Base-by-base conservation (phyloP, 192 early-diverging fungal species). In the Funneliformis geosporum region DNA sequence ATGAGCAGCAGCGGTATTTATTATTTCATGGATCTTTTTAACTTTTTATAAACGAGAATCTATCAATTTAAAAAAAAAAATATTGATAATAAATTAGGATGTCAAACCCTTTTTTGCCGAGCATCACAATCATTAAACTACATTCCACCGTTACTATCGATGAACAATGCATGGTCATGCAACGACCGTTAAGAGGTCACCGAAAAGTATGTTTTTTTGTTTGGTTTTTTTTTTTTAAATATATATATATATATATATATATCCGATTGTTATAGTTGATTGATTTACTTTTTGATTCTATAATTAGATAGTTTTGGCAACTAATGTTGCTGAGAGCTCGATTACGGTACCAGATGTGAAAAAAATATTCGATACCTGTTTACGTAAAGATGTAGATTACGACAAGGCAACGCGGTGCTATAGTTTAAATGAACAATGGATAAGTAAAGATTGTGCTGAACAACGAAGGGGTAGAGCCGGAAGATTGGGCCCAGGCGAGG, bases 251-350 rank as follows among this genome's bases (percentile, higher is more conserved):
- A n/a, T n/a, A n/a, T n/a, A n/a, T n/a, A n/a, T n/a, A n/a, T n/a
- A n/a, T 33, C 33, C 33, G 2, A 33, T 2, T 33, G 33, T 33
- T 33, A 2, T 33, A 33, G 33, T 2, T 33, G 33, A 71, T 21
- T 14, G 47, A 12, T 33, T 50, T 21, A 74, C 47, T 23, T n/a
- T 27, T 60, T 27, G 10, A 0, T 68, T 18, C 18, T 68, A 39
- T 39, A 76, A 65, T 60, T 40, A 81, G 81, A 81, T 82, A 25
- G 74, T 82, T 16, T 44, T 82, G 28, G 81, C 81, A 71, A 82
- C 81, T 18, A 82, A 82, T 59, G 68, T 82, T 81, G 81, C 81
- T 2, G 81, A 82, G 27, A 81, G 71, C 21, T 82, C 81, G 11
- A 73, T 82, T 65, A 82, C 81, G 16, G 80, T 82, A 21, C 81